These are phyloP conservation scores for Sporothrix brunneoviolacea DNA, from an alignment of 2,329 filamentous ascomycete genomes.

Conservation along the genomic window DNA sequence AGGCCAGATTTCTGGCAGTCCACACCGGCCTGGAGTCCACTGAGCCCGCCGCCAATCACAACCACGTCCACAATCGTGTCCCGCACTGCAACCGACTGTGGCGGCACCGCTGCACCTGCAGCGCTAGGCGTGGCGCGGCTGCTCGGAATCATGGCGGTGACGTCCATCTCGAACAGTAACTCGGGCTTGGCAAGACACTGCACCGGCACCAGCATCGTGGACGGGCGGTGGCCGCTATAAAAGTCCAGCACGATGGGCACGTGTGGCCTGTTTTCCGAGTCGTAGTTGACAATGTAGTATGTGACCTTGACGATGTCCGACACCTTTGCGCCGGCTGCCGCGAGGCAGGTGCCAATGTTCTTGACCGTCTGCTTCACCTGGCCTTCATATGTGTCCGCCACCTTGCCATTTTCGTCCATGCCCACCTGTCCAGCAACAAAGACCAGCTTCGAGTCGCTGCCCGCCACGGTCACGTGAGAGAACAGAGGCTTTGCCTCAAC, in stretches of 20 bases:
- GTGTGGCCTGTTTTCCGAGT: slow-evolving; percentile 10
- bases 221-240: slow-evolving; percentile 9
- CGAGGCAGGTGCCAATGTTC: slow-evolving; percentile 2
- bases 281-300: slow-evolving; percentile 18
- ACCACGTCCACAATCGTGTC: slow-evolving; percentile 18
- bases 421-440: slow-evolving; percentile 14
- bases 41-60: slow-evolving; percentile 13
- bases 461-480: too few relatives aligned
- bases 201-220: slow-evolving; percentile 13
- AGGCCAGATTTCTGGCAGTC: slow-evolving; percentile 8
- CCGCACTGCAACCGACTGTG: too few relatives aligned
- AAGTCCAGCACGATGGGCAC: slow-evolving; percentile 5
- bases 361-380: slow-evolving; percentile 7
- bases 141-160: slow-evolving; percentile 8
- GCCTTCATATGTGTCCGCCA: not conserved
- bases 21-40: slow-evolving; percentile 10
- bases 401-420: slow-evolving; percentile 1
- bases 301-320: slow-evolving; percentile 14
- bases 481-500: too few relatives aligned
- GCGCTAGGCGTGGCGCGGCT: too few relatives aligned
- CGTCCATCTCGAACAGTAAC: slow-evolving; percentile 15
- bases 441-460: too few relatives aligned
- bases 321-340: slow-evolving; percentile 6
- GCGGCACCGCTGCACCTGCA: too few relatives aligned
- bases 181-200: slow-evolving; percentile 8